These are phyloP conservation scores for Brassica rapa DNA, from an alignment of 345 rosid genomes.

Conservation along the genomic window DNA sequence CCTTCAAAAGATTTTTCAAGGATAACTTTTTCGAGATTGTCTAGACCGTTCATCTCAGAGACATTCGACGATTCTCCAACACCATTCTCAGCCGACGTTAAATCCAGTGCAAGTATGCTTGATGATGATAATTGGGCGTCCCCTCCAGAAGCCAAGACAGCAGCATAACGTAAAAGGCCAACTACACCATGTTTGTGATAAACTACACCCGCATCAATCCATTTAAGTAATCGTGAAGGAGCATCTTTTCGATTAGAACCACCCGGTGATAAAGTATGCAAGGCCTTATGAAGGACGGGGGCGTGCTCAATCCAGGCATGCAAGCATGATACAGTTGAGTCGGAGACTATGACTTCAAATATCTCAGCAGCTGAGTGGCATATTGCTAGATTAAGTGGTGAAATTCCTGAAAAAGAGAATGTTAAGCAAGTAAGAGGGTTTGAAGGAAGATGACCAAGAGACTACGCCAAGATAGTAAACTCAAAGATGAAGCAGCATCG, in stretches of 20 bases:
- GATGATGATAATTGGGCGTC: constrained; percentile 82
- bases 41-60: constrained; percentile 77
- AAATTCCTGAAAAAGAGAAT: constrained; percentile 64
- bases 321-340: constrained; percentile 83
- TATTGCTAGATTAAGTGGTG: constrained; percentile 89
- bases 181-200: constrained; percentile 88
- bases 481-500: constrained; percentile 24
- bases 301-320: constrained; percentile 92
- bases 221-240: constrained; percentile 85
- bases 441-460: constrained; percentile 30
- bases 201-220: constrained; percentile 93
- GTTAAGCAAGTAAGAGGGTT: constrained; percentile 35
- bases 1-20: constrained; percentile 88
- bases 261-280: constrained; percentile 89
- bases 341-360: constrained; percentile 86
- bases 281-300: constrained; percentile 80
- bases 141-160: constrained; percentile 90
- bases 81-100: constrained; percentile 70
- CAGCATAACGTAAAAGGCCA: constrained; percentile 91
- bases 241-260: constrained; percentile 96
- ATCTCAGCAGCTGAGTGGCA: constrained; percentile 97
- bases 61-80: constrained; percentile 62
- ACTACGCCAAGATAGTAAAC: constrained; percentile 18
- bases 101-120: constrained; percentile 71
- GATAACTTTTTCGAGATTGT: constrained; percentile 80